phyloP scores from a whole-genome alignment of 352 stramenopile genomes.

The Phytophthora lateralis region DNA sequence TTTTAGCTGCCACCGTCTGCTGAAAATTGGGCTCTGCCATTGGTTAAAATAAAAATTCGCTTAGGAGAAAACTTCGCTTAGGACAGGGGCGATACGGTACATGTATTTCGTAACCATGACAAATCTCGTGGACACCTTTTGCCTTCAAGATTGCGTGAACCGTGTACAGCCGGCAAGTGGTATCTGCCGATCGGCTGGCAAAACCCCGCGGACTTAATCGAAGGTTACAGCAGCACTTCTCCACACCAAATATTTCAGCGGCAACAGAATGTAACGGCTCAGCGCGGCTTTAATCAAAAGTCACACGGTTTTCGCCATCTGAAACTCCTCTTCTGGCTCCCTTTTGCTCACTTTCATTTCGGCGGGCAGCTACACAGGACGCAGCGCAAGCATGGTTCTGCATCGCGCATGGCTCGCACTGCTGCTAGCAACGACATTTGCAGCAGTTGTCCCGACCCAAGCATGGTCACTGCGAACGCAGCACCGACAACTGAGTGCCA shows the following conservation, averaged over 20 bases:
- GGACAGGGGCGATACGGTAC: too few species aligned
- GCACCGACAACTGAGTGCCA: slow-evolving; percentile 22
- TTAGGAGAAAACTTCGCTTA: too few species aligned
- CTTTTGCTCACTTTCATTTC: slow-evolving; percentile 13
- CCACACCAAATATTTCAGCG: not conserved
- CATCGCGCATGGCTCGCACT: slow-evolving; percentile 10
- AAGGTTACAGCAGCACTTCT: not conserved
- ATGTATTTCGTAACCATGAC: too few species aligned
- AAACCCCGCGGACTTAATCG: not conserved
- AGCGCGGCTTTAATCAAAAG: slow-evolving; percentile 20
- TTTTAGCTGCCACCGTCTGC: too few species aligned
- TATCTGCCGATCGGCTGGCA: not conserved
- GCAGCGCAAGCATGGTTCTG: not conserved
- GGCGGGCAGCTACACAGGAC: slow-evolving; percentile 7
- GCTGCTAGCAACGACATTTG: slow-evolving; percentile 12
- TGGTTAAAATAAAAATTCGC: too few species aligned
- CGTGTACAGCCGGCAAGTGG: too few species aligned
- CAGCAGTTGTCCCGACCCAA: slow-evolving; percentile 4
- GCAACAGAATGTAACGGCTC: slow-evolving; percentile 2
- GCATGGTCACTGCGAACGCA: slow-evolving; percentile 3
- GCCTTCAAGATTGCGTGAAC: not conserved
- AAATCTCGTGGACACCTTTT: too few species aligned
- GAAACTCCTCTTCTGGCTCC: slow-evolving; percentile 9
- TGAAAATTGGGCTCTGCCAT: too few species aligned
- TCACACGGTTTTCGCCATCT: slow-evolving; percentile 8